Evolutionary conservation across 139 green algal species (phyloP).

Genomic region (Chlorella ohadii): DNA sequence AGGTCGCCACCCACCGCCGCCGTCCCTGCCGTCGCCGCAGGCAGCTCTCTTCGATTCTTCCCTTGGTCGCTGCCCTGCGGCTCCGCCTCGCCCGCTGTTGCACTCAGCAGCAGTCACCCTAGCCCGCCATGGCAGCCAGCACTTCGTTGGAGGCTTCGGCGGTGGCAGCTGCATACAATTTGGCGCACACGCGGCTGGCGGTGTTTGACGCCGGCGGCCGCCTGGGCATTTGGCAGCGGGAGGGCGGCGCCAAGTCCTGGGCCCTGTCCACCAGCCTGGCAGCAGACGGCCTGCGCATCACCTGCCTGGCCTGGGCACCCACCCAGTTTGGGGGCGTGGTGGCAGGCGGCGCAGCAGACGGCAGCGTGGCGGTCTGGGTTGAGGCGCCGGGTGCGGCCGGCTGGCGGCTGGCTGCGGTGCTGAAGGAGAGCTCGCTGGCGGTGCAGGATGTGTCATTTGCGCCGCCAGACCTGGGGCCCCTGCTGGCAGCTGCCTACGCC

Average conservation of each 20-base stretch:
- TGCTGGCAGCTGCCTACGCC: slow-evolving; percentile 32
- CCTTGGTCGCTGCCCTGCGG: too few species aligned
- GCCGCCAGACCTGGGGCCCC: slow-evolving; percentile 23
- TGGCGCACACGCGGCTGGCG: slow-evolving; percentile 28
- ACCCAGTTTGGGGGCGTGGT: slow-evolving; percentile 30
- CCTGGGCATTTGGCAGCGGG: slow-evolving; percentile 11
- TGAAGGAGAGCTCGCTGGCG: background rate
- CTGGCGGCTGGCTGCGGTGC: slow-evolving; percentile 6
- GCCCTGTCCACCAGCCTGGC: background rate
- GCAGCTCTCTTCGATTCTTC: background rate
- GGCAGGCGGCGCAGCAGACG: slow-evolving; percentile 13
- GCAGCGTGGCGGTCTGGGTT: slow-evolving; percentile 30
- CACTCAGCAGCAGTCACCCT: background rate
- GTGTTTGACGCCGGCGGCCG: slow-evolving; percentile 6
- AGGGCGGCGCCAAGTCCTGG: background rate
- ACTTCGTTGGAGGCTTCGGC: background rate
- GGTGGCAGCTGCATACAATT: slow-evolving; percentile 20
- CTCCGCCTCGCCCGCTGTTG: background rate
- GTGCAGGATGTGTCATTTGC: slow-evolving; percentile 35
- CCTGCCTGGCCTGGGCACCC: slow-evolving; percentile 20
- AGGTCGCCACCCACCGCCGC: too few species aligned
- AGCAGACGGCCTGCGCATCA: background rate
- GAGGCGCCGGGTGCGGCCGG: background rate
- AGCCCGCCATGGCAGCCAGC: background rate
- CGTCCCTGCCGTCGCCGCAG: background rate